Evolutionary conservation across 2,329 filamentous ascomycete genomes (phyloP), one percentile per base, ranked within the genome.

Genomic region (Domatiomyces catenatus): DNA sequence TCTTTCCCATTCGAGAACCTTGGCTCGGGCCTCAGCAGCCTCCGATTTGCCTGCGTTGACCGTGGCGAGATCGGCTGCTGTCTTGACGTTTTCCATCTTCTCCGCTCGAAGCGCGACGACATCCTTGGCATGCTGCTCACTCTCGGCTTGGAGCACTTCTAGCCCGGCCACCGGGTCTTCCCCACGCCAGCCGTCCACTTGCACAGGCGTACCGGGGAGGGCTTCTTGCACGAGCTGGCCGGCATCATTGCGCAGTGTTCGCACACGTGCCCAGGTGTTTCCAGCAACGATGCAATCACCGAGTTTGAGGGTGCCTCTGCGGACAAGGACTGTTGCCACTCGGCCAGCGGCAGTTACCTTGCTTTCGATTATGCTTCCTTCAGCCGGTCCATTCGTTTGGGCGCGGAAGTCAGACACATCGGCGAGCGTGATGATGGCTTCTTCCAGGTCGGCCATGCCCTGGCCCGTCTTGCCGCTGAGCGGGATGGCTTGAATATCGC

Each of bases 361-460:
- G 42, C 86, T 87, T 70, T 98, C 92, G 5, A 98, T 76, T 17
- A 98, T 76, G 86, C 89, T 95, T 15, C 92, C 92, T 69, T 98
- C 92, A 6, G 83, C 86, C 63, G 79, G 76, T 18, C 87, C 84
- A 54, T 84, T 76, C 0, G 66, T 66, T 59, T 94, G 86, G 24
- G 90, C 86, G 45, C 90, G 83, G 61, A 93, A 83, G 60, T 98
- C 92, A 10, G 95, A 76, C 57, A 96, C 80, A 63, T 98, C 92
- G 1, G 88, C 84, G 4, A 94, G 75, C 0, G 86, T 83, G 19
- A 92, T 70, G 46, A 90, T 86, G 47, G 84, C 88, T 70, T 98
- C 93, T 68, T 96, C 92, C 1, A 98, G 75, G 48, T 93, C 84
- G 15, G 80, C 73, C 82, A 98, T 96, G 47, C 92, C 92, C 64